Conservation (phyloP, 192 early-diverging fungal genomes). For the Kappamyces sp. region DNA sequence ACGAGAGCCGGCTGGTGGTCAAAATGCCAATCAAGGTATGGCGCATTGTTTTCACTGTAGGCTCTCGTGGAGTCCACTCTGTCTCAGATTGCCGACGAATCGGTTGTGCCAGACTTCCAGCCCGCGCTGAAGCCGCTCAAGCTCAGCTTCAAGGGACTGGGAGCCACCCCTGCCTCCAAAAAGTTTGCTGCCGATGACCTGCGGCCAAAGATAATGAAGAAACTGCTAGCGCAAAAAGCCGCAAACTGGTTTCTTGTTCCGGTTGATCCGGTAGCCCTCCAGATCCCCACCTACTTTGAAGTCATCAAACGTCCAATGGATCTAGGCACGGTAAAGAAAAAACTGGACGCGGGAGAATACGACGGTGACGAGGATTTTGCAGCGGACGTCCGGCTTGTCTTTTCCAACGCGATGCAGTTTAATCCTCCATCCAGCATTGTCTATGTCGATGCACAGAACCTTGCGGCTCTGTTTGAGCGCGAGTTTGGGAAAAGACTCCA, state of each 20-base stretch:
- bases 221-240: conserved; percentile 15
- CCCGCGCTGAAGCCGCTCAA: conserved; percentile 20
- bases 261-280: conserved; percentile 67
- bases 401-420: conserved; percentile 47
- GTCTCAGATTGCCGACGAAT: conserved; percentile 8
- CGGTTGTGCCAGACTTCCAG: conserved; percentile 13
- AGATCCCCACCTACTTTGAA: conserved; percentile 78
- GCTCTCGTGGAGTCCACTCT: too few species aligned
- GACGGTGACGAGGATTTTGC: conserved; percentile 55
- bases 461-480: conserved; percentile 51
- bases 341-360: conserved; percentile 61
- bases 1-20: too few species aligned
- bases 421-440: conserved; percentile 69
- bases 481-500: conserved; percentile 4
- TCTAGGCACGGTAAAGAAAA: conserved; percentile 65
- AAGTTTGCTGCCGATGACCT: neutral
- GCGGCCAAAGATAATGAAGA: conserved; percentile 29
- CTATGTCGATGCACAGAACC: conserved; percentile 48
- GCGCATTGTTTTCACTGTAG: neutral
- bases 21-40: too few species aligned
- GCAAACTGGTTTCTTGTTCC: conserved; percentile 37
- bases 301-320: conserved; percentile 90
- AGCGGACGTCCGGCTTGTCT: conserved; percentile 57
- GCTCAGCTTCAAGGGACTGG: conserved; percentile 28
- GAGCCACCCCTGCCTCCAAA: neutral